Conservation (phyloP, 352 stramenopile genomes). For the Globisporangium echinulatum region DNA sequence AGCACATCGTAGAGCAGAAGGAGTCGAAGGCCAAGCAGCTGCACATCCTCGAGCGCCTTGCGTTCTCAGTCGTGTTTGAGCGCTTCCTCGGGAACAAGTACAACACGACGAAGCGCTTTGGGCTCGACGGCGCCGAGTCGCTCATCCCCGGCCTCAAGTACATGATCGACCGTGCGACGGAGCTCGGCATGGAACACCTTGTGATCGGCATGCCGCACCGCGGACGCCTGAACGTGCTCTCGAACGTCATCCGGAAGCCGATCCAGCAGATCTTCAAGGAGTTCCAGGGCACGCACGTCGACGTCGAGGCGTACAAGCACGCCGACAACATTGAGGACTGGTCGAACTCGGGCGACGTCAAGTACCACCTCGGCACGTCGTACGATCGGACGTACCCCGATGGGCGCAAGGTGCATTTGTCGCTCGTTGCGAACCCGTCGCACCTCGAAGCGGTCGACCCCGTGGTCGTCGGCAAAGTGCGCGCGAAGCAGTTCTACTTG, state of each 20-base stretch:
- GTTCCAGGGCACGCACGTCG: constrained; percentile 94
- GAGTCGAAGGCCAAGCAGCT: constrained; percentile 91
- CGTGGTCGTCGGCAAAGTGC: constrained; percentile 92
- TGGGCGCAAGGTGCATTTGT: constrained; percentile 92
- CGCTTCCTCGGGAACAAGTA: constrained; percentile 97
- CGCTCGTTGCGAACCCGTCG: constrained; percentile 95
- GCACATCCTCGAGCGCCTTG: constrained; percentile 96
- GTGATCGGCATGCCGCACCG: constrained; percentile 98
- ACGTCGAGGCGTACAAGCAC: constrained; percentile 81
- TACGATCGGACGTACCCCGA: constrained; percentile 95
- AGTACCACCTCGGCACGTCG: constrained; percentile 98
- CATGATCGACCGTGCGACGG: constrained; percentile 92
- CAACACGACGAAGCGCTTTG: constrained; percentile 98
- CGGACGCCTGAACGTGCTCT: constrained; percentile 95
- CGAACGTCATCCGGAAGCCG: constrained; percentile 97
- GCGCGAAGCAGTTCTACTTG: constrained; percentile 96
- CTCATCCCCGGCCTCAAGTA: constrained; percentile 94
- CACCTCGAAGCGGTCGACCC: constrained; percentile 97
- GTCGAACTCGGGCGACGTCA: constrained; percentile 94
- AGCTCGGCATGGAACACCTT: constrained; percentile 94
- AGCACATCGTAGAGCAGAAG: constrained; percentile 62
- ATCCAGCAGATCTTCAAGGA: constrained; percentile 98
- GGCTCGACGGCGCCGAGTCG: constrained; percentile 94
- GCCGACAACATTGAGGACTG: constrained; percentile 79
- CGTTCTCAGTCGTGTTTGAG: constrained; percentile 98